Evolutionary conservation across 257 asterid genomes (phyloP).

Genomic region (Solanum tacnaense): DNA sequence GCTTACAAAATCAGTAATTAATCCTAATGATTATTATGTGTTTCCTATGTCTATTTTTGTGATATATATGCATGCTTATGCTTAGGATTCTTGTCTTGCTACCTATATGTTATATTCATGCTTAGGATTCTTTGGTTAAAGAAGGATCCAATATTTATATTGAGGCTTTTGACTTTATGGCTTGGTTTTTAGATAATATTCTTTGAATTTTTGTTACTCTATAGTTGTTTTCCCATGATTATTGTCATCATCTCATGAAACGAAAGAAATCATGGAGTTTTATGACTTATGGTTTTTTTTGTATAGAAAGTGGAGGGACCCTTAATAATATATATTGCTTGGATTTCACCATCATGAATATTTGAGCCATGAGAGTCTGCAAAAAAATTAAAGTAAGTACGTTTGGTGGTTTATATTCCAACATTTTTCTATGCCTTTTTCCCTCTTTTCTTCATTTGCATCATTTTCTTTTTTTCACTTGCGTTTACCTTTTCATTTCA

Average conservation of each 20-base stretch:
- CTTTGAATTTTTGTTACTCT: neutral
- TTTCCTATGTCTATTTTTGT: neutral
- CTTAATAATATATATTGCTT: neutral
- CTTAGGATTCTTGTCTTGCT: neutral
- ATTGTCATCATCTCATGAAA: neutral
- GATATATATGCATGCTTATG: neutral
- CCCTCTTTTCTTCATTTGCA: neutral
- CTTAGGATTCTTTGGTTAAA: neutral
- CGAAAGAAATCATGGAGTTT: neutral
- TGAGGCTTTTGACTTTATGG: neutral
- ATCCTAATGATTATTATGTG: neutral
- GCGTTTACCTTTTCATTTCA: neutral
- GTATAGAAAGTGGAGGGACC: neutral
- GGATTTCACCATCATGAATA: neutral
- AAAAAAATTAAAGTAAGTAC: neutral
- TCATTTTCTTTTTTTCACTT: neutral
- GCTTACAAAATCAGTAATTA: neutral
- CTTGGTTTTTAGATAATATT: neutral
- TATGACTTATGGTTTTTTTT: neutral
- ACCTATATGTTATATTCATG: neutral
- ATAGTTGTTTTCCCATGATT: neutral
- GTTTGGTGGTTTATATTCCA: neutral
- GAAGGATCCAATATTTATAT: neutral
- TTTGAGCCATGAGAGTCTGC: constrained; percentile 3
- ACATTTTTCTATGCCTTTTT: neutral